A percentile compares a stretch with the other conserved stretches of the same genome.
These are phyloP conservation scores for Discostella stelligeroides DNA, from an alignment of 108 stramenopile genomes.

Conservation along the genomic window DNA sequence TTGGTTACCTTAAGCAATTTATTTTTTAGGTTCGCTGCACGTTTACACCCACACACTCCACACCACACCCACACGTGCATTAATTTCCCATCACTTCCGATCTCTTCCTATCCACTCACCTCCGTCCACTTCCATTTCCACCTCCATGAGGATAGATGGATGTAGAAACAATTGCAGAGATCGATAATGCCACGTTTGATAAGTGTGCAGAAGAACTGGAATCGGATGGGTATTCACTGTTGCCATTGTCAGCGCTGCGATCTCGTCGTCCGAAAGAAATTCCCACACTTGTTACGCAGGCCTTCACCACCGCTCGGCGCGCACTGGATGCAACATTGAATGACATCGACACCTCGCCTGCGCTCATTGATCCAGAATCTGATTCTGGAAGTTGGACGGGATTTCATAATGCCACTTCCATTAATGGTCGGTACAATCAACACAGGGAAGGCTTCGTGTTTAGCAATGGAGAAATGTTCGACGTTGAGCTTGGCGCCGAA, in stretches of 20 bases:
- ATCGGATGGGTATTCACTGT: background rate
- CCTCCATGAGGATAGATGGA: no score
- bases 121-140: no score
- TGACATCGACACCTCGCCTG: background rate
- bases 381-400: constrained; percentile 78
- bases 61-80: no score
- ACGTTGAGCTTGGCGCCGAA: constrained; percentile 17
- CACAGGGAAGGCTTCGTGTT: constrained; percentile 83
- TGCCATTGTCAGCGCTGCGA: constrained; percentile 1
- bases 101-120: no score
- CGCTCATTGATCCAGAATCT: constrained; percentile 49
- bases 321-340: constrained; percentile 12
- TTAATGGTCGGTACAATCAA: constrained; percentile 69
- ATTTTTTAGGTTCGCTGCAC: no score
- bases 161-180: background rate
- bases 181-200: background rate
- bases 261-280: background rate
- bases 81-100: no score
- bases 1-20: no score
- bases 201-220: constrained; percentile 8
- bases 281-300: background rate
- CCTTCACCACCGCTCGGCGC: constrained; percentile 16
- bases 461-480: constrained; percentile 64
- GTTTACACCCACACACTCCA: no score
- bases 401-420: constrained; percentile 60